Percentiles rank a stretch among this genome's conserved stretches.
phyloP scores from a whole-genome alignment of 2,329 filamentous ascomycete species.

The Pseudocercospora vitis region DNA sequence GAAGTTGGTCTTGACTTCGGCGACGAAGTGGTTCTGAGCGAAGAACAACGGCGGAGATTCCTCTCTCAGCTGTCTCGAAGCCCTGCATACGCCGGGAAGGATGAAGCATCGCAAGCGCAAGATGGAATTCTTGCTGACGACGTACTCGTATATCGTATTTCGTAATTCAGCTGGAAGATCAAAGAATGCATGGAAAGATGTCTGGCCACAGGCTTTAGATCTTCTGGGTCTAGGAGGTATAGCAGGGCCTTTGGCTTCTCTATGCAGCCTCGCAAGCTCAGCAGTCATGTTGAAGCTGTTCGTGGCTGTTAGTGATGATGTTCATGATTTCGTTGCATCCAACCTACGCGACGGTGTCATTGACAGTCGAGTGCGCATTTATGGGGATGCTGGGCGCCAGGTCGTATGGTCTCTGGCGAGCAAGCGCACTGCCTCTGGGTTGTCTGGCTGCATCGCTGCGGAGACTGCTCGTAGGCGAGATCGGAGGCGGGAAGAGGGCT shows the following conservation, averaged over 20 bases:
- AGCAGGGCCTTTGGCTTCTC: not conserved
- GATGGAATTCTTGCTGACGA: constrained; percentile 3
- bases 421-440: not conserved
- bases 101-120: constrained; percentile 7
- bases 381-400: not conserved
- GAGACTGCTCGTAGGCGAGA: not conserved
- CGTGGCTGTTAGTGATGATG: not conserved
- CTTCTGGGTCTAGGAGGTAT: not conserved
- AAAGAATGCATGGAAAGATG: constrained; percentile 2
- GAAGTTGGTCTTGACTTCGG: constrained; percentile 15
- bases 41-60: constrained; percentile 30
- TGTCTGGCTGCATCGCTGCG: not conserved
- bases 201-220: not conserved
- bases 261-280: not conserved
- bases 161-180: constrained; percentile 17
- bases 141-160: constrained; percentile 12
- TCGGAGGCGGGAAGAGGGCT: not conserved
- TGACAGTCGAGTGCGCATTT: not conserved
- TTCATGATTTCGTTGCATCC: not conserved
- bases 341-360: constrained; percentile 13
- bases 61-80: constrained; percentile 20
- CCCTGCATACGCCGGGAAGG: constrained; percentile 6
- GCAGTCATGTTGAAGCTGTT: not conserved
- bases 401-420: not conserved
- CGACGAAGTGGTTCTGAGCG: constrained; percentile 22